Evolutionary conservation across 2,329 filamentous ascomycete genomes (phyloP).

Genomic region (Sarocladium oryzae): DNA sequence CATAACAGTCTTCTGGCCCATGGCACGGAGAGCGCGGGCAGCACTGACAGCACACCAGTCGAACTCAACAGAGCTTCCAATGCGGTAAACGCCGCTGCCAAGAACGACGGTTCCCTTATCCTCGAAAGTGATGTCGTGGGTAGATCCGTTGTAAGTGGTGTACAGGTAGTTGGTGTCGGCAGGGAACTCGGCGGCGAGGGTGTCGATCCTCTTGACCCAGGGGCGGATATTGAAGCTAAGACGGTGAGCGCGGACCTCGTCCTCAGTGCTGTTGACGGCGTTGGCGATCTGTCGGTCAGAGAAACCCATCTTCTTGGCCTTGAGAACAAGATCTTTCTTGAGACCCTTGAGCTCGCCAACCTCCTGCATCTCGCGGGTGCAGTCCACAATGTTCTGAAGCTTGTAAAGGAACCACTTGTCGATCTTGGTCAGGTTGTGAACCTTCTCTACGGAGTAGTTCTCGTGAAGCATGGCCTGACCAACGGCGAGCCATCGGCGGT

Average conservation of each 20-base stretch:
- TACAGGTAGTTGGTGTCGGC: constrained; percentile 94
- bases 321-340: constrained; percentile 80
- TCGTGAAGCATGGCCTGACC: constrained; percentile 98
- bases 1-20: constrained; percentile 97
- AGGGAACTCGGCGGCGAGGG: constrained; percentile 92
- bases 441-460: constrained; percentile 83
- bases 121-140: constrained; percentile 89
- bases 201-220: constrained; percentile 98
- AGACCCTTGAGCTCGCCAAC: constrained; percentile 76
- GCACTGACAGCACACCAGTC: constrained; percentile 97
- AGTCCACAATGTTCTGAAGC: constrained; percentile 93
- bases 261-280: constrained; percentile 79
- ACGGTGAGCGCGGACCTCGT: constrained; percentile 79
- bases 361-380: constrained; percentile 76
- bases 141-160: constrained; percentile 94
- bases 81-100: constrained; percentile 93
- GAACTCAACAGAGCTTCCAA: constrained; percentile 96
- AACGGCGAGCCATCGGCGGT: constrained; percentile 94
- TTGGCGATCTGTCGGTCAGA: constrained; percentile 91
- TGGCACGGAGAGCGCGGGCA: constrained; percentile 71
- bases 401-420: constrained; percentile 99
- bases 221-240: constrained; percentile 84
- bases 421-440: constrained; percentile 95
- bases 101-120: constrained; percentile 87
- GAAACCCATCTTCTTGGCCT: constrained; percentile 97